Base-by-base conservation (phyloP, 345 rosid genomes). In the Dimocarpus longan region DNA sequence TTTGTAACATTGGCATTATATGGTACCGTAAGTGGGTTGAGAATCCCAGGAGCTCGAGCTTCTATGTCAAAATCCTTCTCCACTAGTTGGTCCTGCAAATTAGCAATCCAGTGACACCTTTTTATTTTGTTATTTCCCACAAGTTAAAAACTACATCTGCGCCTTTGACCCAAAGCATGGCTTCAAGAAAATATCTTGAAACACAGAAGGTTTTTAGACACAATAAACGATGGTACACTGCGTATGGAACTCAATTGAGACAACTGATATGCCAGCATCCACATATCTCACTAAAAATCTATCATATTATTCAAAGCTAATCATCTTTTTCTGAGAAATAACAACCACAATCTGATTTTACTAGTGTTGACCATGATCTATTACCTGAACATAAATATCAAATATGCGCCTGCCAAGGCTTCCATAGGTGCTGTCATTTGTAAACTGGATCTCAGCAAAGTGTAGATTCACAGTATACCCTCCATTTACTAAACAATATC, bases 301-400 rank as follows among this genome's bases (percentile, higher is more conserved):
- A 70, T 26, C 22, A 16, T 50, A 28, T 50, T 8, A 70, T 26
- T 26, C 13, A 28, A 68, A 2, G 71, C 13, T 42, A 66, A 59
- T 18, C 19, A 19, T 60, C 69, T 24, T 66, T 22, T 52, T 21
- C 67, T 11, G 10, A n/a, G 11, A 42, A 2, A n/a, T 54, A 37
- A 54, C 12, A 56, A 48, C 24, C 46, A 44, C 52, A 8, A 1
- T 46, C 52, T 46, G 1, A 46, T 46, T 46, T 46, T 11, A 57
- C 8, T 37, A 8, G 1, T 37, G 26, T 57, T 67, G 46, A 28
- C 7, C 42, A 43, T 3, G 6, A 40, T 66, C n/a, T 26, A 70
- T 28, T 82, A 91, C 94, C 98, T 92, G 95, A 78, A 91, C 73
- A 76, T 88, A 90, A 63, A 92, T 78, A 74, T 93, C 83, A 70